Conservation (phyloP, 371 early-diverging fungal genomes). For the Apophysomyces variabilis region DNA sequence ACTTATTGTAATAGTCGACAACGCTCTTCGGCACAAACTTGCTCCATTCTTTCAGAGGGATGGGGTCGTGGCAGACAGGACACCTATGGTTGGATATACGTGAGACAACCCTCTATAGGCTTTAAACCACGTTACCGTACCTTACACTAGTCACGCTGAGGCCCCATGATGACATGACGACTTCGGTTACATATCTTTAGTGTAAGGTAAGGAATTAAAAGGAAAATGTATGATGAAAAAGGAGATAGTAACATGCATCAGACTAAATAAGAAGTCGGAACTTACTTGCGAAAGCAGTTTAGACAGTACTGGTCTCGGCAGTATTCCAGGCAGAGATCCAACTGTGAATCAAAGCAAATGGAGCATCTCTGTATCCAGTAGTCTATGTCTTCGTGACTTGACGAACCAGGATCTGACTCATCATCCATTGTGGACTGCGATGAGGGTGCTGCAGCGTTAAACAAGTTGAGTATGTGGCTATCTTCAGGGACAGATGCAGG, state of each 20-base stretch:
- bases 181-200: conserved; percentile 66
- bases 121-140: conserved; percentile 59
- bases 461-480: conserved; percentile 11
- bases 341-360: conserved; percentile 69
- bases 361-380: conserved; percentile 67
- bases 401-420: conserved; percentile 14
- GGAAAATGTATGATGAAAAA: conserved; percentile 7
- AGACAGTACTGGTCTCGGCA: conserved; percentile 73
- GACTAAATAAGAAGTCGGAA: not conserved
- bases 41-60: conserved; percentile 68
- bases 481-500: conserved; percentile 11
- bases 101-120: conserved; percentile 66
- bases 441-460: conserved; percentile 14
- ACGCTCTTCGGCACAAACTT: conserved; percentile 43
- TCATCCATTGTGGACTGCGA: conserved; percentile 25
- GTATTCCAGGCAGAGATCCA: conserved; percentile 66
- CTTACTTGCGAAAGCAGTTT: conserved; percentile 65
- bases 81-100: conserved; percentile 62
- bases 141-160: conserved; percentile 65
- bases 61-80: conserved; percentile 61
- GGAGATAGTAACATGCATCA: not conserved
- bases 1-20: conserved; percentile 58
- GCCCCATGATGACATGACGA: conserved; percentile 73
- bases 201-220: not conserved
- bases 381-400: conserved; percentile 47